Conservation (phyloP, 306 rosid genomes). For the Canavalia ensiformis region DNA sequence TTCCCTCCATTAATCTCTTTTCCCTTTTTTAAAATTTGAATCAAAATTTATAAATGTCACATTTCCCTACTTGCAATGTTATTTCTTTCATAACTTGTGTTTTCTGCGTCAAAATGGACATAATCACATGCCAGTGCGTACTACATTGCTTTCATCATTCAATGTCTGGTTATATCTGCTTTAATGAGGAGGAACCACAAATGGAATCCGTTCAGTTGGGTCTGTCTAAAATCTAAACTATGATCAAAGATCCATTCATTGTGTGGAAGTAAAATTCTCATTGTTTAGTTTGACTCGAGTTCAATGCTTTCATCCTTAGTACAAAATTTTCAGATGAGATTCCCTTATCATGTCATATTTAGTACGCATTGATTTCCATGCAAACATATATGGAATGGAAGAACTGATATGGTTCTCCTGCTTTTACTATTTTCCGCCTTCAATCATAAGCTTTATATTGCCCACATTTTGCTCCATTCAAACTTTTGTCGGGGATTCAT, state of each 20-base stretch:
- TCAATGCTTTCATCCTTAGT: conserved; percentile 31
- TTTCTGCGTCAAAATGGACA: conserved; percentile 31
- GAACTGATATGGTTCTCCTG: background rate
- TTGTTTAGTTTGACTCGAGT: conserved; percentile 32
- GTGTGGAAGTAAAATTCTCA: conserved; percentile 9
- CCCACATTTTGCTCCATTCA: conserved; percentile 10
- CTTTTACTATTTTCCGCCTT: conserved; percentile 22
- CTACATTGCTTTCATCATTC: conserved; percentile 42
- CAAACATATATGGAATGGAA: conserved; percentile 16
- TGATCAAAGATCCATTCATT: conserved; percentile 15
- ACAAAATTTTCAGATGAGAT: conserved; percentile 40
- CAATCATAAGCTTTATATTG: background rate
- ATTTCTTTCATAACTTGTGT: background rate
- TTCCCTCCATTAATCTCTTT: too few species aligned
- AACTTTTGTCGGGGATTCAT: background rate
- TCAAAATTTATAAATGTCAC: too few species aligned
- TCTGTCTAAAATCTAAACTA: conserved; percentile 33
- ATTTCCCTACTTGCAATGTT: background rate
- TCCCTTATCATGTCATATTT: conserved; percentile 36
- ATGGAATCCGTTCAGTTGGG: conserved; percentile 20
- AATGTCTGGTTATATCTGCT: conserved; percentile 37
- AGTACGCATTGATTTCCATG: conserved; percentile 38
- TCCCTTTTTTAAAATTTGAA: too few species aligned
- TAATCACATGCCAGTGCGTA: conserved; percentile 43
- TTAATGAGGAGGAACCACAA: conserved; percentile 37